Percentiles rank a stretch among this genome's conserved stretches.
phyloP scores from a whole-genome alignment of 495 filamentous ascomycete species.

The Neurospora africana region DNA sequence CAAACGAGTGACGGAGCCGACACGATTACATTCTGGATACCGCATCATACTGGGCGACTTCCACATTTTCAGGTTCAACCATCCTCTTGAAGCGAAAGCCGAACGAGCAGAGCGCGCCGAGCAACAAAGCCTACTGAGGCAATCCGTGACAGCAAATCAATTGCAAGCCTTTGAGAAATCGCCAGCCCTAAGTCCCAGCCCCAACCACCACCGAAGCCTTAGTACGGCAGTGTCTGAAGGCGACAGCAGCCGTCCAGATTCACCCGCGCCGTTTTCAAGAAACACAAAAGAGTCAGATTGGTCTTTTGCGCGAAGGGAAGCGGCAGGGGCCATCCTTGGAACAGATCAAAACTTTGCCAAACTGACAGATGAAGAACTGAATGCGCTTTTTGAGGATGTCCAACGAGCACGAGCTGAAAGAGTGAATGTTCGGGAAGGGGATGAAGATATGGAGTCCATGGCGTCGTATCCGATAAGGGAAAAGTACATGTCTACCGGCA shows the following conservation, averaged over 20 bases:
- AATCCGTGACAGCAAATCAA: slow-evolving; percentile 77
- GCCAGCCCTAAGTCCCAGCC: slow-evolving; percentile 50
- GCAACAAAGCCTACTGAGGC: slow-evolving; percentile 66
- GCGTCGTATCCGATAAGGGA: slow-evolving; percentile 82
- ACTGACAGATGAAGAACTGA: slow-evolving; percentile 87
- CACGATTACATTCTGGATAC: slow-evolving; percentile 78
- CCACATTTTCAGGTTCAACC: slow-evolving; percentile 98
- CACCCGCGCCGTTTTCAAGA: slow-evolving; percentile 56
- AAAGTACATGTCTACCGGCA: slow-evolving; percentile 94
- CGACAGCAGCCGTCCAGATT: slow-evolving; percentile 59
- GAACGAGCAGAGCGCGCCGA: slow-evolving; percentile 63
- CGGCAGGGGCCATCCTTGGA: slow-evolving; percentile 81
- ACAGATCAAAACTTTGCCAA: slow-evolving; percentile 81
- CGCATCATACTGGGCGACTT: slow-evolving; percentile 96
- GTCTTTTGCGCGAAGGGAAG: slow-evolving; percentile 89
- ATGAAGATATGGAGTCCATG: slow-evolving; percentile 83
- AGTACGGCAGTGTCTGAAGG: slow-evolving; percentile 66
- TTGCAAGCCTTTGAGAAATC: slow-evolving; percentile 43
- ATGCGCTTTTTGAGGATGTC: slow-evolving; percentile 90
- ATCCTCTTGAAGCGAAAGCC: slow-evolving; percentile 88
- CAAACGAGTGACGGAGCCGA: slow-evolving; percentile 70
- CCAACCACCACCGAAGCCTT: slow-evolving; percentile 62
- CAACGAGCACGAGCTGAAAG: slow-evolving; percentile 76
- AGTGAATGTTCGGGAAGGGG: slow-evolving; percentile 61
- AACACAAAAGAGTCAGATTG: slow-evolving; percentile 83